These are phyloP conservation scores for Nicotiana undulata DNA, from an alignment of 257 asterid genomes.

Conservation along the genomic window DNA sequence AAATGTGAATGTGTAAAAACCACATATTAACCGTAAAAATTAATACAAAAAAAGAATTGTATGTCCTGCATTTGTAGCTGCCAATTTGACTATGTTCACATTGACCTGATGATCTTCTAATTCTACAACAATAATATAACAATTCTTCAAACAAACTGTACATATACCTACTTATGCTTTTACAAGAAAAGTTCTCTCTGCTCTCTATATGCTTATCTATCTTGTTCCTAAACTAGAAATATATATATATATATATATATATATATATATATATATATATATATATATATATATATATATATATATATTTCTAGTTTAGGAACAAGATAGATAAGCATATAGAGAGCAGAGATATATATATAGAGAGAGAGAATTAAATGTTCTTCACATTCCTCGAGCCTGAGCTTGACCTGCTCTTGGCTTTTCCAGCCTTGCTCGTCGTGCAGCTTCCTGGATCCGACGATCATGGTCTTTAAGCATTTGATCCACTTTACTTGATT, in stretches of 20 bases:
- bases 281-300: too few species aligned
- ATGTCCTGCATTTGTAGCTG: neutral
- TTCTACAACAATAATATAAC: neutral
- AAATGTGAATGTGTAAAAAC: neutral
- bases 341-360: neutral
- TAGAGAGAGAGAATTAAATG: constrained; percentile 11
- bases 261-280: too few species aligned
- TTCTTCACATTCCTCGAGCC: constrained; percentile 22
- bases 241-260: too few species aligned
- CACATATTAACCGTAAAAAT: neutral
- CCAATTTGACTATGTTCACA: neutral
- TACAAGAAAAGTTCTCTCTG: neutral
- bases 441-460: constrained; percentile 69
- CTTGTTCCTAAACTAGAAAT: constrained; percentile 8
- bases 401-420: constrained; percentile 30
- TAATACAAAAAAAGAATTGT: neutral
- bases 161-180: neutral
- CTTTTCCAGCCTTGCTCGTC: constrained; percentile 57
- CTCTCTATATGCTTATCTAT: constrained; percentile 7
- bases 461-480: constrained; percentile 84
- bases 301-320: constrained; percentile 8
- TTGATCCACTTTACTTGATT: constrained; percentile 63
- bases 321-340: constrained; percentile 10
- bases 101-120: neutral
- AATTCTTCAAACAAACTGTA: neutral